Conservation (phyloP, 257 asterid species). For the Misopates orontium region DNA sequence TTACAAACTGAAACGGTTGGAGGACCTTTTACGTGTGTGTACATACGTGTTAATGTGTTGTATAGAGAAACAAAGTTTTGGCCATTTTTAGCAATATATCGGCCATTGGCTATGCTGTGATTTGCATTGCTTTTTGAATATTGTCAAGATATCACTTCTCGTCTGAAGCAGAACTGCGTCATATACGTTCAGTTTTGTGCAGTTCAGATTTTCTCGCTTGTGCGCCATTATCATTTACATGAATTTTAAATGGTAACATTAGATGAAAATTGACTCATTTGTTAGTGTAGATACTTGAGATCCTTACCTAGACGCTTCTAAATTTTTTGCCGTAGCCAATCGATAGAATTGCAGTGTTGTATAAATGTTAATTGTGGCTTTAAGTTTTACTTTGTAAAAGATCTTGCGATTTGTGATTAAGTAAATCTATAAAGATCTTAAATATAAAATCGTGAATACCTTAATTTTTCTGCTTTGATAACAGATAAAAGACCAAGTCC, state of each 20-base stretch:
- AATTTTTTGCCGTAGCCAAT: too few species aligned
- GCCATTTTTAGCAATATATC: not conserved
- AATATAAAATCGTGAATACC: too few species aligned
- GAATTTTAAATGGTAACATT: too few species aligned
- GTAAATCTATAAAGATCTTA: too few species aligned
- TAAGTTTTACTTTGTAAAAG: too few species aligned
- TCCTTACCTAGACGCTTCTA: not conserved
- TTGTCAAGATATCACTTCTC: not conserved
- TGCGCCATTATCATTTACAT: too few species aligned
- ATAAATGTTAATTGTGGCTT: too few species aligned
- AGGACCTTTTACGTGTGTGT: conserved; percentile 1
- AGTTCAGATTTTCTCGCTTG: not conserved
- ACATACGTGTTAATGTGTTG: conserved; percentile 1
- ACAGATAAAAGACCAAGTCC: too few species aligned
- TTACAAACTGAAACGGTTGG: not conserved
- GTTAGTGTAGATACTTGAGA: not conserved
- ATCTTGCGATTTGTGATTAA: too few species aligned
- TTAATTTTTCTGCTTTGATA: too few species aligned
- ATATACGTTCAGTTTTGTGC: not conserved
- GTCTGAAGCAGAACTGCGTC: not conserved
- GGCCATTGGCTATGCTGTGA: not conserved
- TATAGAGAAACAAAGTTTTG: not conserved
- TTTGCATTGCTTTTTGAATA: not conserved
- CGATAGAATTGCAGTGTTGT: too few species aligned
- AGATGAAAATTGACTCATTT: too few species aligned